phyloP scores from a whole-genome alignment of 306 rosid genomes.

The Ochetophila trinervis region DNA sequence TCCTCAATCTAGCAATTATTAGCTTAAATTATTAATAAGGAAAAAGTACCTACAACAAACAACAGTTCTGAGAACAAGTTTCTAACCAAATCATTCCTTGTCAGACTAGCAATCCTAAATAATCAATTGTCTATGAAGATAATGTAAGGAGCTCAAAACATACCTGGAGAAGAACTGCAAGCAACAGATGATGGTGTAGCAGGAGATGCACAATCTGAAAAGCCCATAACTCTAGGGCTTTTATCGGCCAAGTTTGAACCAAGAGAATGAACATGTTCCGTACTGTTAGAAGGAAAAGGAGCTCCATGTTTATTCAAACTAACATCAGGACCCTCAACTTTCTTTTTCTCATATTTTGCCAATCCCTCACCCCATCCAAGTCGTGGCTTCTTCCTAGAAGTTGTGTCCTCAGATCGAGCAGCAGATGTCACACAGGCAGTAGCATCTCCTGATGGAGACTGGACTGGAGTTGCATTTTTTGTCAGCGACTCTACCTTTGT shows the following conservation, averaged over 20 bases:
- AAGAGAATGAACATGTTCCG: constrained; percentile 44
- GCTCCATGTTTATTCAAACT: constrained; percentile 49
- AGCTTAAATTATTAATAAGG: too few species aligned
- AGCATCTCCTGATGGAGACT: constrained; percentile 69
- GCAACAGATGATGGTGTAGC: constrained; percentile 96
- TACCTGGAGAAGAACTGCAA: constrained; percentile 97
- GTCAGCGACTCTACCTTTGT: constrained; percentile 50
- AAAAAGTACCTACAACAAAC: too few species aligned
- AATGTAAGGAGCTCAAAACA: background rate
- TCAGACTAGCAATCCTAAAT: background rate
- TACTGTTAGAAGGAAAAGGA: constrained; percentile 36
- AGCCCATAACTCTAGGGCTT: constrained; percentile 57
- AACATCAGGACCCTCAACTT: constrained; percentile 77
- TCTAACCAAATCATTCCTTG: background rate
- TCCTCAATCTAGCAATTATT: too few species aligned
- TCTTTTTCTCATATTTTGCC: constrained; percentile 94
- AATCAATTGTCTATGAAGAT: background rate
- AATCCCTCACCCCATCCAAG: constrained; percentile 98
- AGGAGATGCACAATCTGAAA: constrained; percentile 84
- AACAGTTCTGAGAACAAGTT: too few species aligned
- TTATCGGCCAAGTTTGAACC: constrained; percentile 58
- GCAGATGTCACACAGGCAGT: constrained; percentile 69
- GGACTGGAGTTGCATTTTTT: constrained; percentile 48
- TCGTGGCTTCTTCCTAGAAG: constrained; percentile 86
- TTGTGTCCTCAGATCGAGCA: constrained; percentile 60